Percentiles rank a stretch among this genome's conserved stretches.
phyloP scores from a whole-genome alignment of 176 grass and related monocot species.

The Dactylis glomerata region DNA sequence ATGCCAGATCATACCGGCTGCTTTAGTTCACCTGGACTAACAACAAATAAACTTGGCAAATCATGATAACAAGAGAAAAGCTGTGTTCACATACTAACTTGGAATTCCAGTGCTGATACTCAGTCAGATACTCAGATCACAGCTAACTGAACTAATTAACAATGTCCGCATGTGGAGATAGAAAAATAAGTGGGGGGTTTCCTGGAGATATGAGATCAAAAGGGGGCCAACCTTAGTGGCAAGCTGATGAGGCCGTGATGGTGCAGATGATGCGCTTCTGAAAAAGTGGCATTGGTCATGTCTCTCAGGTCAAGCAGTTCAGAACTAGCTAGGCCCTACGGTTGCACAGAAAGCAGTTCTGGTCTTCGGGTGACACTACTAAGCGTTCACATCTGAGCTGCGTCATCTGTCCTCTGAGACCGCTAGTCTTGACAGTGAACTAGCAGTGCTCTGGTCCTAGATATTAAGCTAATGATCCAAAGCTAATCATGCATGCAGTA shows the following conservation, averaged over 20 bases:
- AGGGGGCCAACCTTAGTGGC: conserved; percentile 33
- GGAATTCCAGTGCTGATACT: not conserved
- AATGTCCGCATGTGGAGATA: not conserved
- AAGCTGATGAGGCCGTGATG: conserved; percentile 44
- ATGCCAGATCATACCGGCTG: not conserved
- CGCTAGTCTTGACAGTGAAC: not conserved
- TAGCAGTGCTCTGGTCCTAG: conserved; percentile 2
- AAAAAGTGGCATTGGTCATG: not conserved
- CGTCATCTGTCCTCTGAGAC: not conserved
- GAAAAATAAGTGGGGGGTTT: conserved; percentile 22
- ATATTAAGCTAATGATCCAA: not conserved
- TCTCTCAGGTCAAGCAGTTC: conserved; percentile 1
- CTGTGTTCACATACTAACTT: conserved; percentile 24
- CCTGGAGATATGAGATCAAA: conserved; percentile 1
- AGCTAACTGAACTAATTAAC: not conserved
- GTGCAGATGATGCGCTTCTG: conserved; percentile 3
- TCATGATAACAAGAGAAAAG: not conserved
- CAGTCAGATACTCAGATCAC: conserved; percentile 9
- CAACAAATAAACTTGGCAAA: not conserved
- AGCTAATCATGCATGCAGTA: not conserved
- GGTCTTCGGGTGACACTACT: not conserved
- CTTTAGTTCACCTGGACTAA: not conserved
- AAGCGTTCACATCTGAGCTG: not conserved
- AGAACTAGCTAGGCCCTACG: conserved; percentile 3
- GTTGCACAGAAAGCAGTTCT: not conserved